Evolutionary conservation across 2,329 filamentous ascomycete genomes (phyloP).

Genomic region (Penicillium fuscoglaucum): DNA sequence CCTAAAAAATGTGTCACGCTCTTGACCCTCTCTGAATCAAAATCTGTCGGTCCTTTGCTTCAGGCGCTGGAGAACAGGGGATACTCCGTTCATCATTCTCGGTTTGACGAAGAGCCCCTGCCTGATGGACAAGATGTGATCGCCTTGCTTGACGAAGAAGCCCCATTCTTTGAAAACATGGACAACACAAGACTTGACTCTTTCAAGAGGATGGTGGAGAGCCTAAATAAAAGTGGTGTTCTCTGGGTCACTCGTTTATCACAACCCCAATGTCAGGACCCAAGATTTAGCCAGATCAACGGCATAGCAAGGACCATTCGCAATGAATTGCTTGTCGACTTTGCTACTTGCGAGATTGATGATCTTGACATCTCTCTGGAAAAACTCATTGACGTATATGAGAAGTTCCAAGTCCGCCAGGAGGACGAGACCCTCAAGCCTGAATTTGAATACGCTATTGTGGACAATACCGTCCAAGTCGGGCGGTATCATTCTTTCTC

Average conservation of each 20-base stretch:
- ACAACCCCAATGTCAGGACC: constrained; percentile 30
- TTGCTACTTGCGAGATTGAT: constrained; percentile 30
- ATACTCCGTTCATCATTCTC: constrained; percentile 3
- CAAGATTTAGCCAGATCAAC: constrained; percentile 28
- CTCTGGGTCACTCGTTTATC: constrained; percentile 33
- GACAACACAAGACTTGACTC: not conserved
- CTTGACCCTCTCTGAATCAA: not conserved
- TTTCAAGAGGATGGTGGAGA: constrained; percentile 10
- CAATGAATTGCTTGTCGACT: constrained; percentile 26
- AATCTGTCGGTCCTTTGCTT: not conserved
- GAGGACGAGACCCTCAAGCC: constrained; percentile 12
- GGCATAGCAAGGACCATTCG: constrained; percentile 34
- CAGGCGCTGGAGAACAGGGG: constrained; percentile 2
- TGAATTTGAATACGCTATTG: constrained; percentile 23
- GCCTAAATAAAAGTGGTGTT: constrained; percentile 11
- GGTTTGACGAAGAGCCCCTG: not conserved
- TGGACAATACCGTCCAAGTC: constrained; percentile 14
- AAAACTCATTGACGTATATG: constrained; percentile 15
- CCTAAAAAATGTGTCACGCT: not conserved
- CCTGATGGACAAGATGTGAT: constrained; percentile 15
- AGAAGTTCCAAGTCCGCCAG: constrained; percentile 10
- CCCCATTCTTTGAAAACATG: constrained; percentile 15
- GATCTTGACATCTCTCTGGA: constrained; percentile 2
- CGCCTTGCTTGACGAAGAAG: constrained; percentile 14
- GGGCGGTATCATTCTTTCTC: constrained; percentile 14